Conservation (phyloP, 2,329 filamentous ascomycete genomes). For the Tolypocladium tundrense region DNA sequence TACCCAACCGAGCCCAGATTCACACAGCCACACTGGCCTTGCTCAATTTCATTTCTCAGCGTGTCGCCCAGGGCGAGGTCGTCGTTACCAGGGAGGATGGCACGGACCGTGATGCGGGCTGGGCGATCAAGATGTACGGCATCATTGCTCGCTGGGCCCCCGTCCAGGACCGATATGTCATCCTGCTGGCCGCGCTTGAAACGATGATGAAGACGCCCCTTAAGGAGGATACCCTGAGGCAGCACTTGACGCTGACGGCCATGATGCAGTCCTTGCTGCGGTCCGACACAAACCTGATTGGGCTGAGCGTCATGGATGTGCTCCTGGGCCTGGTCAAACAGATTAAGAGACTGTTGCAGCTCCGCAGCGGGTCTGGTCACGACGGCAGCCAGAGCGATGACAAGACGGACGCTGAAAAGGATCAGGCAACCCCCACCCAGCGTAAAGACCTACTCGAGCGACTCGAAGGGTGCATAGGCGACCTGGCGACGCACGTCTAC, state of each 20-base stretch:
- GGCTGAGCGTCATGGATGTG: conserved; percentile 92
- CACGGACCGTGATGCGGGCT: conserved; percentile 45
- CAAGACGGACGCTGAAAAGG: conserved; percentile 19
- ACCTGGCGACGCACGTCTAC: conserved; percentile 88
- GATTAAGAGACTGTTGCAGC: conserved; percentile 65
- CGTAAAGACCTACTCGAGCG: conserved; percentile 56
- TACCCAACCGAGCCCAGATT: conserved; percentile 73
- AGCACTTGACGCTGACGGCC: conserved; percentile 64
- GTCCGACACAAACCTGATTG: conserved; percentile 88
- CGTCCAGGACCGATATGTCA: conserved; percentile 88
- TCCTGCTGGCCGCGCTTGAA: conserved; percentile 75
- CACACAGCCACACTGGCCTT: conserved; percentile 64
- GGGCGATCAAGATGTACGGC: conserved; percentile 75
- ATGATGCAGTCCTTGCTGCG: conserved; percentile 75
- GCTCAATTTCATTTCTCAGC: conserved; percentile 61
- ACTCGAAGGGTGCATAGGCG: conserved; percentile 76
- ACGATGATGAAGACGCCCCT: conserved; percentile 58
- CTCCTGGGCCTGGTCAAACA: conserved; percentile 77
- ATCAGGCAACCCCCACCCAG: conserved; percentile 28
- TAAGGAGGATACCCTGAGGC: conserved; percentile 58
- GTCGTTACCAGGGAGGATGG: conserved; percentile 39
- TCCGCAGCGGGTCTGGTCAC: conserved; percentile 31
- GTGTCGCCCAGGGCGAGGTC: conserved; percentile 39
- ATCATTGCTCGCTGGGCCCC: conserved; percentile 79
- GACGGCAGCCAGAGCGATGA: conserved; percentile 22